phyloP scores from a whole-genome alignment of 2,329 filamentous ascomycete species.

The Fusarium temperatum region DNA sequence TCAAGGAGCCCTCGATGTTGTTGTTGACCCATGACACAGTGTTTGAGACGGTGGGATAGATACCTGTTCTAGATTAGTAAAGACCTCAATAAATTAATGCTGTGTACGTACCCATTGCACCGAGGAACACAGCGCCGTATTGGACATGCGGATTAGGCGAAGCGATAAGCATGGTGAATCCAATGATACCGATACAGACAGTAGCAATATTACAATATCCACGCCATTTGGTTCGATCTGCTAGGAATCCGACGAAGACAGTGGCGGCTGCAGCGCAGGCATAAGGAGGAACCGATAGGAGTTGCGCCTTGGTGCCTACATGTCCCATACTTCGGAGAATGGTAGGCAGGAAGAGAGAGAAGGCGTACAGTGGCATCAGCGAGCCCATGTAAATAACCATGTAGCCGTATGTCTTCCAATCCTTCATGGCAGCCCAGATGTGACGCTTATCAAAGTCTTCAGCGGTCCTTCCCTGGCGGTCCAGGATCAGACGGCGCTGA shows the following conservation, averaged over 20 bases:
- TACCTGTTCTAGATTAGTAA: conserved; percentile 57
- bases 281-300: conserved; percentile 68
- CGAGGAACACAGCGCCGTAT: conserved; percentile 76
- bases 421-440: conserved; percentile 73
- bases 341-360: conserved; percentile 66
- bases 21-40: conserved; percentile 77
- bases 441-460: conserved; percentile 77
- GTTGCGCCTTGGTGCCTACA: conserved; percentile 56
- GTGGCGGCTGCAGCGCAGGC: conserved; percentile 71
- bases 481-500: conserved; percentile 70
- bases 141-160: conserved; percentile 63
- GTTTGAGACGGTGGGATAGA: conserved; percentile 76
- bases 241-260: conserved; percentile 68
- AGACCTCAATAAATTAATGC: fast-evolving
- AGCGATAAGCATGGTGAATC: conserved; percentile 73
- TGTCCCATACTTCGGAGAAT: conserved; percentile 56
- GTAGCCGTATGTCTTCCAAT: conserved; percentile 76
- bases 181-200: conserved; percentile 68
- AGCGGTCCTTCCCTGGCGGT: conserved; percentile 73
- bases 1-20: conserved; percentile 68
- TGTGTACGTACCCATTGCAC: conserved; percentile 53
- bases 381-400: conserved; percentile 60
- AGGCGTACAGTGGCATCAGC: conserved; percentile 60
- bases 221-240: conserved; percentile 70
- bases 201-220: conserved; percentile 74